Evolutionary conservation across 495 filamentous ascomycete species (phyloP).

Genomic region (Neurospora sp.): DNA sequence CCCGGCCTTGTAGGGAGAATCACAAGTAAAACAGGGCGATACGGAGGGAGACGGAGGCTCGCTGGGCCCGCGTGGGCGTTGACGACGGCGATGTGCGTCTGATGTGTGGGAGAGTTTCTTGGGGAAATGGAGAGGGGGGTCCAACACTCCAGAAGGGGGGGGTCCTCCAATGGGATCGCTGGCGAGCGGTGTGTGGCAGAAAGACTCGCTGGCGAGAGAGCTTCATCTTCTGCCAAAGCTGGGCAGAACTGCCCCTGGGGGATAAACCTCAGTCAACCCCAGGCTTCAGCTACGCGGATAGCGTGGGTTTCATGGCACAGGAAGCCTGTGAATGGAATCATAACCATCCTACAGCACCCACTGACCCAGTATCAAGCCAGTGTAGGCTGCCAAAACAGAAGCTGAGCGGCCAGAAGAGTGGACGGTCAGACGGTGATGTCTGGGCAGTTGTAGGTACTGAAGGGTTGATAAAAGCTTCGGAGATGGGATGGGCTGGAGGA

Average conservation of each 20-base stretch:
- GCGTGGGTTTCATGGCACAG: not conserved
- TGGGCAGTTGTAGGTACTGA: not conserved
- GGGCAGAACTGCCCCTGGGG: not conserved
- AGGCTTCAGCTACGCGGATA: not conserved
- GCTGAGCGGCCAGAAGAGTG: not conserved
- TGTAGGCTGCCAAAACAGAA: not conserved
- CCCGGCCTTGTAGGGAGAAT: not conserved
- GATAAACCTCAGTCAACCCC: not conserved
- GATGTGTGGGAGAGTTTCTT: not conserved
- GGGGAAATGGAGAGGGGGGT: conserved; percentile 15
- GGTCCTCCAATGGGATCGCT: not conserved
- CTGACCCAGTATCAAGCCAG: not conserved
- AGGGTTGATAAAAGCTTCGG: not conserved
- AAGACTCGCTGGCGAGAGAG: not conserved
- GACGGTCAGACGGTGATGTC: not conserved
- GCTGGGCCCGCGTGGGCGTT: not conserved
- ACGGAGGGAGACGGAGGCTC: not conserved
- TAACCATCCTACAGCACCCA: not conserved
- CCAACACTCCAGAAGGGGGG: not conserved
- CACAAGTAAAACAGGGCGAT: not conserved
- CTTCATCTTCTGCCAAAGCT: not conserved
- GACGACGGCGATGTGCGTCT: not conserved
- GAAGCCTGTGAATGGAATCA: not conserved
- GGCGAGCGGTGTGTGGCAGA: not conserved
- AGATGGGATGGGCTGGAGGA: not conserved